Evolutionary conservation across 139 green algal species (phyloP), one percentile per base, ranked within the genome.

Genomic region (Astrephomene gubernaculifera): DNA sequence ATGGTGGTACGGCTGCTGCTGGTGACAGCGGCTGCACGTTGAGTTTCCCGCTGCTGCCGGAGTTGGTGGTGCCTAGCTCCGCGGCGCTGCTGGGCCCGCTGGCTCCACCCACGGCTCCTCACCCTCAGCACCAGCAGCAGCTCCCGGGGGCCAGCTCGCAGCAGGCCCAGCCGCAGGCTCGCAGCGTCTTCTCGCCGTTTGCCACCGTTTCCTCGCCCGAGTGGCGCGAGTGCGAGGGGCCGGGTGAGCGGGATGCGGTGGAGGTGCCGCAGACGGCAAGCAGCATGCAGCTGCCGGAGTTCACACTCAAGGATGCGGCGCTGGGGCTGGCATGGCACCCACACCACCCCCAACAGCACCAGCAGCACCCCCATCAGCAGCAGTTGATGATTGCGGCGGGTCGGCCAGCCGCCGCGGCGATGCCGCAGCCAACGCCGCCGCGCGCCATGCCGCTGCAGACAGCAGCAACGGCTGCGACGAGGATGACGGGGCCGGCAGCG

Each of bases 301-400:
- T 82, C 25, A 82, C 74, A 6, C 61, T 81, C 3, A 69, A 33
- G 79, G 81, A 73, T 39, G 63, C 38, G 43, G 53, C 45, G 63
- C 71, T 75, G 22, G 41, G n/a, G n/a, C n/a, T n/a, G n/a, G n/a
- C n/a, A n/a, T n/a, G n/a, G n/a, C n/a, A 27, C 17, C 53, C 36
- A 68, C 76, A 63, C 21, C 71, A 72, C 33, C 33, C 8, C n/a
- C 38, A 61, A 31, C 38, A 67, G 25, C 33, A 43, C 53, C 84
- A 44, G 41, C 38, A 60, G 35, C 49, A 57, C 35, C 36, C 33
- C 21, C 19, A 70, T 29, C 52, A 38, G 39, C 29, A 22, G 43
- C 69, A 8, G 12, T n/a, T 61, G 52, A 14, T 35, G 10, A n/a
- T 19, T 29, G 43, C 8, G 39, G 41, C 21, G 45, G 71, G 44